Percentiles rank a stretch among this genome's conserved stretches.
phyloP scores from a whole-genome alignment of 129 eudicot genomes.

The Centella asiatica region DNA sequence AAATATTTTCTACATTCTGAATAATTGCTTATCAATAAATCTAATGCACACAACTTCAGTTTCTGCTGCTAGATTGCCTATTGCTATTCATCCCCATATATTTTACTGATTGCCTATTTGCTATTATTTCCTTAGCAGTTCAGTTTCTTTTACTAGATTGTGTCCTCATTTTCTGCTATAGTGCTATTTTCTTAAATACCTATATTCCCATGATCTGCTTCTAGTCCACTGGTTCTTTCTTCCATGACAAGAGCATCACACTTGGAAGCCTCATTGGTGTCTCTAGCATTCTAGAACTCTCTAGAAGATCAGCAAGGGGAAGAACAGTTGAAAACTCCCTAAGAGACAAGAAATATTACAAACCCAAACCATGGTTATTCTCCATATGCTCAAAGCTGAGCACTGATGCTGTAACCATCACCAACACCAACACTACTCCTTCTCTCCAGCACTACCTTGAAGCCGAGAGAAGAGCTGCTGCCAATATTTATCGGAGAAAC shows the following conservation, averaged over 20 bases:
- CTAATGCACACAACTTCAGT: no score
- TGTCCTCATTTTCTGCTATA: no score
- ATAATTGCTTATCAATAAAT: no score
- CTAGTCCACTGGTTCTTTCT: constrained; percentile 76
- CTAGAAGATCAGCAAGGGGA: constrained; percentile 54
- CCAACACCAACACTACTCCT: constrained; percentile 42
- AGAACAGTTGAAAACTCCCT: constrained; percentile 36
- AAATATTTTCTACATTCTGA: no score
- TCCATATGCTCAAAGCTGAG: constrained; percentile 63
- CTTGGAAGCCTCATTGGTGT: constrained; percentile 69
- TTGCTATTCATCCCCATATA: no score
- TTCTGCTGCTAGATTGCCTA: no score
- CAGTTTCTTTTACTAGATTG: no score
- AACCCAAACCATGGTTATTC: constrained; percentile 52
- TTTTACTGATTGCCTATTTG: no score
- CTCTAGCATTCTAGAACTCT: constrained; percentile 55
- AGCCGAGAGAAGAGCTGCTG: constrained; percentile 57
- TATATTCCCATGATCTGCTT: constrained; percentile 13
- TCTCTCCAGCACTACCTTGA: constrained; percentile 68
- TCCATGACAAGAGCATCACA: constrained; percentile 64
- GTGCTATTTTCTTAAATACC: constrained; percentile 5
- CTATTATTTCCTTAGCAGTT: no score
- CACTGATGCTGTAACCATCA: constrained; percentile 51
- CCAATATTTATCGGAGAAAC: constrained; percentile 32
- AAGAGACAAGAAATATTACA: constrained; percentile 36